These are phyloP conservation scores for Claviceps spartinae DNA, from an alignment of 2,329 filamentous ascomycete genomes.

Conservation along the genomic window DNA sequence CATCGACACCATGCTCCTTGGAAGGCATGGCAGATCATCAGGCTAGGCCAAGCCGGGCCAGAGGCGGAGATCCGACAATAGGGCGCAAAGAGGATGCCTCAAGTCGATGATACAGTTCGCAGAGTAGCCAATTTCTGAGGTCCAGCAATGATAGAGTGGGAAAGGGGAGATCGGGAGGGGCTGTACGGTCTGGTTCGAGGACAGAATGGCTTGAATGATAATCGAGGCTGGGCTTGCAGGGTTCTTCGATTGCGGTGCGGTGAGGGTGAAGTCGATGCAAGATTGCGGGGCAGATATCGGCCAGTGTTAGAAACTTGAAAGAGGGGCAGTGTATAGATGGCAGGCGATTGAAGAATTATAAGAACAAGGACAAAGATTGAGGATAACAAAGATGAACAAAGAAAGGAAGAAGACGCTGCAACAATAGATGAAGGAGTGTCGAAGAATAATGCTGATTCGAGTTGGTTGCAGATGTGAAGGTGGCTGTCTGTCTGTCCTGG, in stretches of 20 bases:
- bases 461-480: not conserved
- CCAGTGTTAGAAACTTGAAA: not conserved
- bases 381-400: not conserved
- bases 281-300: not conserved
- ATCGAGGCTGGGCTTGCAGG: not conserved
- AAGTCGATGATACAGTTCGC: not conserved
- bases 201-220: slow-evolving; percentile 2
- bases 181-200: not conserved
- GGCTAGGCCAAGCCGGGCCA: slow-evolving; percentile 1
- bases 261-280: not conserved
- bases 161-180: not conserved
- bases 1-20: slow-evolving; percentile 28
- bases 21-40: slow-evolving; percentile 26
- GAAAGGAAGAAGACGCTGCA: not conserved
- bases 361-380: not conserved
- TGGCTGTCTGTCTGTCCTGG: not conserved
- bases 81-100: not conserved
- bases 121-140: not conserved
- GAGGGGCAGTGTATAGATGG: not conserved
- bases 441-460: not conserved
- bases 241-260: not conserved
- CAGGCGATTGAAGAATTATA: not conserved
- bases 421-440: not conserved
- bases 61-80: not conserved
- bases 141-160: not conserved